Percentiles rank a stretch among this genome's conserved stretches.
Conservation (phyloP, 306 rosid species). For the Acacia confusa region DNA sequence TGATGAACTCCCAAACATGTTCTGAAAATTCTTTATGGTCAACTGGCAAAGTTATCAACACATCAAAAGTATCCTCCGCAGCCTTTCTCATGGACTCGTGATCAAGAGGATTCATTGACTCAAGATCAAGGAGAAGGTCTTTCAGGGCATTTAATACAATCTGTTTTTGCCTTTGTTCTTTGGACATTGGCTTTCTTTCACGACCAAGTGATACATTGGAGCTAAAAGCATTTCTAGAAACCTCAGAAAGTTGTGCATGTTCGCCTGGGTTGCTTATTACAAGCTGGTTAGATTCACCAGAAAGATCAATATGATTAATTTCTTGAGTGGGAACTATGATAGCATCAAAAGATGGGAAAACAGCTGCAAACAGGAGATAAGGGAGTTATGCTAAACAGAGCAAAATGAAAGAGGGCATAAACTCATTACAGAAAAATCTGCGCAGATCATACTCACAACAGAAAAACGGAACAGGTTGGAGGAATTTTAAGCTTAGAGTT, state of each 20-base stretch:
- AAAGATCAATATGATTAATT: not conserved
- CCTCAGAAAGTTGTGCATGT: constrained; percentile 1
- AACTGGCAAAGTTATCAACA: constrained; percentile 5
- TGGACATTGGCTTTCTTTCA: constrained; percentile 22
- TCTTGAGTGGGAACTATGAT: constrained; percentile 15
- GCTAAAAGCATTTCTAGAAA: constrained; percentile 11
- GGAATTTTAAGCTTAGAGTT: constrained; percentile 20
- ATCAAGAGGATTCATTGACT: constrained; percentile 24
- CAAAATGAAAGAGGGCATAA: not conserved
- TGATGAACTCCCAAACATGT: constrained; percentile 36
- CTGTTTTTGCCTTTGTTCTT: constrained; percentile 4
- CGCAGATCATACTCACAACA: constrained; percentile 38
- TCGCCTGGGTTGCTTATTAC: not conserved
- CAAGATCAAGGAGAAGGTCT: constrained; percentile 26
- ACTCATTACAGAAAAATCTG: not conserved
- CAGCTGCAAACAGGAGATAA: constrained; percentile 13
- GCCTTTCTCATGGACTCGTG: constrained; percentile 32
- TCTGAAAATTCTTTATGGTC: constrained; percentile 30
- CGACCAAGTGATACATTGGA: not conserved
- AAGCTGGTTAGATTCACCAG: constrained; percentile 8
- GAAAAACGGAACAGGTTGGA: constrained; percentile 18
- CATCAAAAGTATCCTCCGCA: constrained; percentile 23
- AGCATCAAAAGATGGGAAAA: constrained; percentile 30
- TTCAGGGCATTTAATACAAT: not conserved
- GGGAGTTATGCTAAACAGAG: not conserved